phyloP scores from a whole-genome alignment of 2,329 filamentous ascomycete genomes.

The Claviceps lovelessii region DNA sequence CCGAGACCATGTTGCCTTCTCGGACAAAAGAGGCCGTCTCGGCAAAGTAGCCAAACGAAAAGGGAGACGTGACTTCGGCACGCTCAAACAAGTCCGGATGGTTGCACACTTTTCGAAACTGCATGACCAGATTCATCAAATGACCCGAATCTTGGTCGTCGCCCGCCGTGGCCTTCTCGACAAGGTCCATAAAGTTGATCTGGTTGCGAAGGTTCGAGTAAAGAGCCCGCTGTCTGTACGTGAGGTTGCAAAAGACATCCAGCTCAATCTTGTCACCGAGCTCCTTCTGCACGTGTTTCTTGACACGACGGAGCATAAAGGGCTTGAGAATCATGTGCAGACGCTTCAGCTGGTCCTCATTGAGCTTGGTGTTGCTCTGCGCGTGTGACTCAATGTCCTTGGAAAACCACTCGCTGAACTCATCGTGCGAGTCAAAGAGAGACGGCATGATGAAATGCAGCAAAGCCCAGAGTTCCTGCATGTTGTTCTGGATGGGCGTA shows the following conservation, averaged over 20 bases:
- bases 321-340: conserved; percentile 98
- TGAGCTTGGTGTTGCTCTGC: conserved; percentile 97
- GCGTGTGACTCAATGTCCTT: conserved; percentile 97
- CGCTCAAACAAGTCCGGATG: conserved; percentile 95
- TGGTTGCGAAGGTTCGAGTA: conserved; percentile 89
- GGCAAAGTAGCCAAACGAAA: conserved; percentile 73
- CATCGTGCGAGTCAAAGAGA: conserved; percentile 84
- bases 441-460: conserved; percentile 99
- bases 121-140: conserved; percentile 98
- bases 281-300: conserved; percentile 99
- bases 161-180: conserved; percentile 89
- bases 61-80: conserved; percentile 77
- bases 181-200: conserved; percentile 96
- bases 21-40: conserved; percentile 92
- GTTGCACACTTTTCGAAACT: conserved; percentile 98
- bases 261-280: conserved; percentile 96
- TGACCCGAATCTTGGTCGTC: conserved; percentile 92
- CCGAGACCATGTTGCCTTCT: conserved; percentile 64
- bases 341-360: conserved; percentile 92
- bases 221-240: conserved; percentile 86
- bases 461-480: conserved; percentile 96
- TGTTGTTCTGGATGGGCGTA: conserved; percentile 98
- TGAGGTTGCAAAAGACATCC: conserved; percentile 92
- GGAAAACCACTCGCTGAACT: conserved; percentile 88
- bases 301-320: conserved; percentile 98